Base-by-base conservation (phyloP, 768 basidiomycete genomes). In the Psilocybe subaeruginosa region DNA sequence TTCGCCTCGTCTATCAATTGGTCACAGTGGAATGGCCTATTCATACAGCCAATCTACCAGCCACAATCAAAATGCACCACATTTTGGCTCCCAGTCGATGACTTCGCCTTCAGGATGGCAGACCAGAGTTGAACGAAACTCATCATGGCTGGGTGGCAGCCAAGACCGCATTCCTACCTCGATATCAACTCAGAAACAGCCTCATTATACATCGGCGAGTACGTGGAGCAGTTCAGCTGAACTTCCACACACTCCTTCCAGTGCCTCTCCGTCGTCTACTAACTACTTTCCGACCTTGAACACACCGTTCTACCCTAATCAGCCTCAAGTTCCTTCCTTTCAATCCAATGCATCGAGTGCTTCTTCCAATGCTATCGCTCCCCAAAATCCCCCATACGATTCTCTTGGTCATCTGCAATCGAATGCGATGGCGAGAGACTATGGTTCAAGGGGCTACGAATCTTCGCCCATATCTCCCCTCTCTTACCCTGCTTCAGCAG, bases 251-350 rank as follows among this genome's bases (percentile, higher is more conserved):
- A 33, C 60, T 6, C 56, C 62, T 48, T 33, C 66, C 46, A 64
- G 54, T 58, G 39, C 66, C 14, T 63, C 66, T 11, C 59, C 63
- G 19, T 61, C 52, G 11, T 67, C 71, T 4, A 33, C 65, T 39
- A 68, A 72, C 48, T 80, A 69, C 67, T 82, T 88, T 69, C 81
- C 83, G 45, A 87, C 87, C 14, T 78, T 87, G 41, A 85, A 72
- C 63, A 78, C 85, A 8, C 82, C 87, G 9, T 88, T 85, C 73
- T 85, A 78, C 70, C 87, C 87, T 19, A 64, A 65, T 46, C 70
- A 74, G 58, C 39, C 74, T 6, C 73, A 77, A 54, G 68, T 73
- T 23, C 67, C 68, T 56, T 72, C 73, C 60, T 66, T 72, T 60
- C 73, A 76, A 58, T 59, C 75, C 16, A 66, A 64, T 47, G 46